phyloP scores from a whole-genome alignment of 129 eudicot species.

The Chrysanthemum seticuspe region DNA sequence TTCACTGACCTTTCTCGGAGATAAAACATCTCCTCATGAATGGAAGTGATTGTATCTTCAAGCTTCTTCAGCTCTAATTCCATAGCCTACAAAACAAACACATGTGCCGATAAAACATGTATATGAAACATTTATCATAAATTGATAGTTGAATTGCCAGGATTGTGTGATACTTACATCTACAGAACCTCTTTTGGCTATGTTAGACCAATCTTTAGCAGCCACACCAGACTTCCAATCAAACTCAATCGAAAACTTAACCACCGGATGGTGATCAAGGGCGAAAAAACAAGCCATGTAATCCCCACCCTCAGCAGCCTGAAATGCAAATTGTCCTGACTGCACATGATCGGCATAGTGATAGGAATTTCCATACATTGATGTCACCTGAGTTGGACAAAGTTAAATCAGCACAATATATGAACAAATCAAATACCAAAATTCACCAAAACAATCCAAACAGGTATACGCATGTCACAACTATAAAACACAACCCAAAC shows the following conservation, averaged over 20 bases:
- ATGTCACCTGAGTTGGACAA: conserved; percentile 49
- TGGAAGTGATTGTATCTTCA: conserved; percentile 59
- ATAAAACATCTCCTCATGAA: conserved; percentile 92
- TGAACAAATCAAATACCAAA: not conserved
- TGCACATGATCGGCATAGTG: conserved; percentile 71
- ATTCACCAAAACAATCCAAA: not conserved
- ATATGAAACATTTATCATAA: not conserved
- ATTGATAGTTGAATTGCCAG: not conserved
- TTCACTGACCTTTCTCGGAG: conserved; percentile 70
- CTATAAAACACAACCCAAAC: too few species aligned
- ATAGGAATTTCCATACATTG: conserved; percentile 62
- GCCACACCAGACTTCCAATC: conserved; percentile 89
- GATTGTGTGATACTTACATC: conserved; percentile 50
- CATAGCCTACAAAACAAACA: conserved; percentile 54
- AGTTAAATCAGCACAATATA: conserved; percentile 6
- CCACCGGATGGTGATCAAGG: conserved; percentile 49
- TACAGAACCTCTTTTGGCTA: conserved; percentile 77
- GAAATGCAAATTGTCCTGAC: conserved; percentile 67
- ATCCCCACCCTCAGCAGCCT: conserved; percentile 80
- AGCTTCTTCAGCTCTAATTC: conserved; percentile 77
- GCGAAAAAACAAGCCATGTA: conserved; percentile 89
- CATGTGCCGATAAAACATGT: not conserved
- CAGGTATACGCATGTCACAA: too few species aligned
- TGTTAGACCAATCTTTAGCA: conserved; percentile 82
- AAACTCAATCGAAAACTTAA: conserved; percentile 64